Evolutionary conservation across 2,329 filamentous ascomycete genomes (phyloP).

Genomic region (Emergomyces pasteurianus): DNA sequence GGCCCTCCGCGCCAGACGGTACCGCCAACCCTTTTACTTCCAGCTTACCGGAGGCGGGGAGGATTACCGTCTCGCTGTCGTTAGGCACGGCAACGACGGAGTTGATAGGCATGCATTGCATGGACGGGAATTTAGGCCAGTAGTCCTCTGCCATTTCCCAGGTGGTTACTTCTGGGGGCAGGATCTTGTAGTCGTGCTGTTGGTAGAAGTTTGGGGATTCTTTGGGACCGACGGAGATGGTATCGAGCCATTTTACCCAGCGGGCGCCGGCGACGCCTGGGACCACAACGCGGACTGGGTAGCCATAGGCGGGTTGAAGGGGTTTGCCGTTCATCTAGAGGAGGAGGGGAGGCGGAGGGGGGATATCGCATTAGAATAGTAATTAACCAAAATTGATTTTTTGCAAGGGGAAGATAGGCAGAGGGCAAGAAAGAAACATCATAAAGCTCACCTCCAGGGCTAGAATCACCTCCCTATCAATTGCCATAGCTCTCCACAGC

Average conservation of each 20-base stretch:
- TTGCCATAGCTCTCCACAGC: conserved; percentile 33
- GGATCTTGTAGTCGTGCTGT: conserved; percentile 47
- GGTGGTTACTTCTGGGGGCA: conserved; percentile 41
- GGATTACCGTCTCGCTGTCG: conserved; percentile 31
- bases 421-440: neutral
- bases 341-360: too few relatives aligned
- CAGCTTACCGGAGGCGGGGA: conserved; percentile 31
- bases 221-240: conserved; percentile 38
- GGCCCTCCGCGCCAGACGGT: conserved; percentile 41
- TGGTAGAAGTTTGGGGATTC: conserved; percentile 47
- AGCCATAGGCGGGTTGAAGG: conserved; percentile 39
- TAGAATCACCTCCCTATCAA: conserved; percentile 36
- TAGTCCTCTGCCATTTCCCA: conserved; percentile 40
- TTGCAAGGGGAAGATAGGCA: neutral
- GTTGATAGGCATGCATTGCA: conserved; percentile 47
- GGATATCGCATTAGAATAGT: too few relatives aligned
- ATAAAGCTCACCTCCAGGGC: conserved; percentile 32
- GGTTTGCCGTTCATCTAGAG: conserved; percentile 40
- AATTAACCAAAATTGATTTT: too few relatives aligned
- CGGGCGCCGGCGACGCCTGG: conserved; percentile 43
- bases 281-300: conserved; percentile 40
- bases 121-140: conserved; percentile 39
- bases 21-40: conserved; percentile 45
- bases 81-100: conserved; percentile 41
- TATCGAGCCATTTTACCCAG: conserved; percentile 46